Percentiles rank a stretch among this genome's conserved stretches.
Evolutionary conservation across 2,329 filamentous ascomycete genomes (phyloP).

Genomic region (Aspergillus carbonarius): DNA sequence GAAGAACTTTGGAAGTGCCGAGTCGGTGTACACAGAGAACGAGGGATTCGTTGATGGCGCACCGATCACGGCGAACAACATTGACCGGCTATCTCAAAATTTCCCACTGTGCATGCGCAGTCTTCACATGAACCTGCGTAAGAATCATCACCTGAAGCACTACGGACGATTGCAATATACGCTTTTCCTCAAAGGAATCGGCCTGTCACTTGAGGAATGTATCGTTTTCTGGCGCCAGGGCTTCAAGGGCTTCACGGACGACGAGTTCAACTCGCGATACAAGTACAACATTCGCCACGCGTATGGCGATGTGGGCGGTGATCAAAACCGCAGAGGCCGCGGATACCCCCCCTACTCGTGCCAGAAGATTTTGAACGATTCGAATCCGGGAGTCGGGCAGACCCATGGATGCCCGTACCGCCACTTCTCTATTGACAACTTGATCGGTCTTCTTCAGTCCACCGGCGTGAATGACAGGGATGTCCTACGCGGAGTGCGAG

Average conservation of each 20-base stretch:
- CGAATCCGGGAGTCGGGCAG: constrained; percentile 81
- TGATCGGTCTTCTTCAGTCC: constrained; percentile 70
- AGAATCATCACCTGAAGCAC: constrained; percentile 90
- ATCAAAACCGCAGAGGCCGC: constrained; percentile 78
- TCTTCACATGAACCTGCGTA: constrained; percentile 79
- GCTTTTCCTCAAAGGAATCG: constrained; percentile 94
- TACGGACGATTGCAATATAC: constrained; percentile 91
- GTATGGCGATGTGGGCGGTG: constrained; percentile 94
- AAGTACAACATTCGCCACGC: constrained; percentile 93
- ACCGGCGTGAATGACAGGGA: constrained; percentile 77
- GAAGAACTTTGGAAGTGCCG: constrained; percentile 91
- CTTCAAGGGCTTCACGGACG: constrained; percentile 86
- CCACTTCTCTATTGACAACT: constrained; percentile 86
- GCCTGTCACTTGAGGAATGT: constrained; percentile 85
- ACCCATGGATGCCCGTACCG: constrained; percentile 95
- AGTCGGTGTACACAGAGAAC: constrained; percentile 72
- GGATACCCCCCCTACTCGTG: constrained; percentile 92
- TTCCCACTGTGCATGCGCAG: constrained; percentile 95
- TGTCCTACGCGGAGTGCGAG: constrained; percentile 75
- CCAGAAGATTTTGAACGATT: constrained; percentile 90
- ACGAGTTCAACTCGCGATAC: constrained; percentile 97
- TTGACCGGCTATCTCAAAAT: constrained; percentile 76
- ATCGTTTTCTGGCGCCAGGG: constrained; percentile 85
- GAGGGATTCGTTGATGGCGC: constrained; percentile 66
- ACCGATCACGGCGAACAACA: constrained; percentile 72